Percentiles rank a stretch among this genome's conserved stretches.
phyloP scores from a whole-genome alignment of 2,329 filamentous ascomycete species.

The Exserohilum rostratum region DNA sequence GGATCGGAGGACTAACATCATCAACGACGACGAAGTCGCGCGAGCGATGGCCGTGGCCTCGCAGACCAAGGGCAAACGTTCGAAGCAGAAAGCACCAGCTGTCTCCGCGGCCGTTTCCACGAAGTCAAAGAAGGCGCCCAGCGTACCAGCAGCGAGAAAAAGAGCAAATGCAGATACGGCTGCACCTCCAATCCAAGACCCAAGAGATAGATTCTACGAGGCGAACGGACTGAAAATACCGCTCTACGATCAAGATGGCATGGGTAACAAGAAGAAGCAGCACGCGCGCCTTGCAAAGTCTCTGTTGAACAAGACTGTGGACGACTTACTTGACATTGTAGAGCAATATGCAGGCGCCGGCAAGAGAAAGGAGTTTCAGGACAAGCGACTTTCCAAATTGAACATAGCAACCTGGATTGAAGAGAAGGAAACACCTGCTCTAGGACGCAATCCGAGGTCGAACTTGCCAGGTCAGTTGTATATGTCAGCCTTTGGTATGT shows the following conservation, averaged over 20 bases:
- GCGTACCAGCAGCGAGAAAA: neutral
- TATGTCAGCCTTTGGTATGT: neutral
- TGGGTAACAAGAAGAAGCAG: conserved; percentile 6
- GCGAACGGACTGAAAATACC: conserved; percentile 19
- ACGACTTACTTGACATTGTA: conserved; percentile 17
- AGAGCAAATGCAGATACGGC: neutral
- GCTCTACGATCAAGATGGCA: conserved; percentile 10
- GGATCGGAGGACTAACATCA: conserved; percentile 8
- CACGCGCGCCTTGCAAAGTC: conserved; percentile 16
- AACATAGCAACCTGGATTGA: conserved; percentile 29
- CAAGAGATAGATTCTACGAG: conserved; percentile 13
- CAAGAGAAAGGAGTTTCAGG: conserved; percentile 9
- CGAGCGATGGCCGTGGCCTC: conserved; percentile 1
- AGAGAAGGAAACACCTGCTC: conserved; percentile 25
- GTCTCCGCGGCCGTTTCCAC: neutral
- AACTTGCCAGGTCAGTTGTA: conserved; percentile 5
- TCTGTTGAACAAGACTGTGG: conserved; percentile 8
- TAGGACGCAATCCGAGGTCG: conserved; percentile 20
- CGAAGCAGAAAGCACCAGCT: neutral
- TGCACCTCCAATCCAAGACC: neutral
- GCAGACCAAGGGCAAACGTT: conserved; percentile 1
- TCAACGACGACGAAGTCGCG: conserved; percentile 4
- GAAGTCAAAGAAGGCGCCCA: conserved; percentile 1
- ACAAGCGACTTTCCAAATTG: conserved; percentile 10
- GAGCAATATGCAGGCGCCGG: conserved; percentile 17